Evolutionary conservation across 1,284 basidiomycete genomes (phyloP).

Genomic region (Cystobasidium pallidum): DNA sequence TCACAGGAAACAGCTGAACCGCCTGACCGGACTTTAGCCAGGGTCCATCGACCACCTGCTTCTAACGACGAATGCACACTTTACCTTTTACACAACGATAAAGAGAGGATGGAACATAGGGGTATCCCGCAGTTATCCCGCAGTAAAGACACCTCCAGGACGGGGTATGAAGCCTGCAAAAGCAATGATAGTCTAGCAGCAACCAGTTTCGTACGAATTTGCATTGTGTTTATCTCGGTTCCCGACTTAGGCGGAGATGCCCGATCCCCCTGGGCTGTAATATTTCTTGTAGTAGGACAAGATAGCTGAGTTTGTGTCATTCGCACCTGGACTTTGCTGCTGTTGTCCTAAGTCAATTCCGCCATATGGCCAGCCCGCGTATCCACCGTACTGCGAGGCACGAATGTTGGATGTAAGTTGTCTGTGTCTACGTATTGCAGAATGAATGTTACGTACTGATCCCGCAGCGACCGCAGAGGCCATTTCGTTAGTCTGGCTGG

Average conservation of each 20-base stretch:
- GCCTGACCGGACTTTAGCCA: too few species aligned
- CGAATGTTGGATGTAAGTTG: neutral
- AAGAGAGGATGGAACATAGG: too few species aligned
- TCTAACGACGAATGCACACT: slow-evolving; percentile 3
- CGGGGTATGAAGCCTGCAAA: neutral
- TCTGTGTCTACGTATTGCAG: neutral
- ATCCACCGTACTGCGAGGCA: slow-evolving; percentile 20
- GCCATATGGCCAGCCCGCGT: slow-evolving; percentile 39
- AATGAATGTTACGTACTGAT: neutral
- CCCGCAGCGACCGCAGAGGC: slow-evolving; percentile 8
- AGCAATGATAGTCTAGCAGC: neutral
- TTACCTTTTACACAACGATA: slow-evolving; percentile 5
- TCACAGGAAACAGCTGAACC: too few species aligned
- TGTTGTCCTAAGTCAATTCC: neutral
- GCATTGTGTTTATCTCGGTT: neutral
- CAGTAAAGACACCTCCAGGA: neutral
- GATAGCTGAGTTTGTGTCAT: neutral
- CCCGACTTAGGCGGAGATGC: neutral
- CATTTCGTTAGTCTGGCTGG: slow-evolving; percentile 30
- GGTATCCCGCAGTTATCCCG: neutral
- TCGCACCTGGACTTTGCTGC: neutral
- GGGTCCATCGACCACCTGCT: neutral
- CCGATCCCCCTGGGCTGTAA: slow-evolving; percentile 14
- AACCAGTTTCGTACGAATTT: neutral
- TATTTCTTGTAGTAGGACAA: slow-evolving; percentile 26